These are phyloP conservation scores for Neocallimastix lanati DNA, from an alignment of 192 early-diverging fungal genomes.

Conservation along the genomic window DNA sequence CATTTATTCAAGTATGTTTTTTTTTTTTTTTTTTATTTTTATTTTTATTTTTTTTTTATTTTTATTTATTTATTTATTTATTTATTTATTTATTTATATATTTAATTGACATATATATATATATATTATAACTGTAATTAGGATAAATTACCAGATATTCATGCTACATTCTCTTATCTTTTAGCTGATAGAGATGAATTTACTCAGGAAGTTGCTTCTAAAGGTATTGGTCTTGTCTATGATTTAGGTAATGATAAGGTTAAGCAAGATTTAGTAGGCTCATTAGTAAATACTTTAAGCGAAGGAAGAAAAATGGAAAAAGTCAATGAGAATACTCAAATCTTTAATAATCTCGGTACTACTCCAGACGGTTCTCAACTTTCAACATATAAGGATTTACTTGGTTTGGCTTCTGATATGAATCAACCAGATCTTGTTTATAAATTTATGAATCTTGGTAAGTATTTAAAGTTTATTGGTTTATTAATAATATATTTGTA, in stretches of 20 bases:
- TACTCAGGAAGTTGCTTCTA: conserved; percentile 72
- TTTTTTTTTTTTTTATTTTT: conserved; percentile 1
- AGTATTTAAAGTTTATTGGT: too few species aligned
- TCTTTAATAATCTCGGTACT: conserved; percentile 54
- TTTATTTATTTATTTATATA: conserved; percentile 6
- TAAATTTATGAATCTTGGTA: background rate
- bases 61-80: conserved; percentile 14
- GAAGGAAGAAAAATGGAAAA: conserved; percentile 40
- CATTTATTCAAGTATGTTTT: conserved; percentile 7
- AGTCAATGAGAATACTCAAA: conserved; percentile 48
- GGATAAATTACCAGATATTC: conserved; percentile 40
- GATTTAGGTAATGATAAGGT: conserved; percentile 55
- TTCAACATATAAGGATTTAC: conserved; percentile 58
- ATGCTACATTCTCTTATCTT: conserved; percentile 53
- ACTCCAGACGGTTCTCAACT: conserved; percentile 52
- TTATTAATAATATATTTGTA: background rate
- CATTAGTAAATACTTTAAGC: conserved; percentile 56
- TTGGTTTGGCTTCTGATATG: conserved; percentile 80
- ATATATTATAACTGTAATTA: conserved; percentile 1
- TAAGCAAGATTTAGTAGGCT: conserved; percentile 44
- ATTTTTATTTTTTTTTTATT: conserved; percentile 17
- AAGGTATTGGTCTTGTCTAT: conserved; percentile 65
- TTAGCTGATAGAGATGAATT: conserved; percentile 73
- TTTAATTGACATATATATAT: background rate
- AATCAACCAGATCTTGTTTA: conserved; percentile 64